A percentile compares a stretch with the other conserved stretches of the same genome.
phyloP scores from a whole-genome alignment of 495 filamentous ascomycete genomes.

The Saxophila tyrrhenica region DNA sequence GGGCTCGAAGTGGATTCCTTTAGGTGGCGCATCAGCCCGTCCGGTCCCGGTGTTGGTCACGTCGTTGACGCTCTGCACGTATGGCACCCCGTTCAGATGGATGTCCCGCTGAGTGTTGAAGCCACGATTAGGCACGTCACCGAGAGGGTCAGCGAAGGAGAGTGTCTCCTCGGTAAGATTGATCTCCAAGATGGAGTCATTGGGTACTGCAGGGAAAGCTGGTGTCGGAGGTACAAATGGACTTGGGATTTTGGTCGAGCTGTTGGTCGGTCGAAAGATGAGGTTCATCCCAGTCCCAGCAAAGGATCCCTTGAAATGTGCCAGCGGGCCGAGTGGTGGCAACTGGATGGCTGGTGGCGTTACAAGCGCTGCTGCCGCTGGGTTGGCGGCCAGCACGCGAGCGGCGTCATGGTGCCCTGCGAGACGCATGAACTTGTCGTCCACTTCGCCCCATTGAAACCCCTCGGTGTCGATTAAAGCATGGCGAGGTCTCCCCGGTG shows the following conservation, averaged over 20 bases:
- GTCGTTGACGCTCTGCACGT: conserved; percentile 14
- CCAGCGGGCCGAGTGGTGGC: conserved; percentile 4
- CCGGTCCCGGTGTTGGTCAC: conserved; percentile 14
- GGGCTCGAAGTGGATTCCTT: conserved; percentile 16
- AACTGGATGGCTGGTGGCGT: not conserved
- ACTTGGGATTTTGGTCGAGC: not conserved
- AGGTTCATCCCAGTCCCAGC: conserved; percentile 14
- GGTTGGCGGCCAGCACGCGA: not conserved
- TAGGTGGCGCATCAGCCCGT: conserved; percentile 1
- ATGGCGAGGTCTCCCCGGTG: not conserved
- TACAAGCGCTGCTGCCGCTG: not conserved
- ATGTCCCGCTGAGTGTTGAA: conserved; percentile 8
- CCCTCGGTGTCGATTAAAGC: not conserved
- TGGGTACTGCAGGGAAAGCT: not conserved
- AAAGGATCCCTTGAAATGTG: conserved; percentile 7
- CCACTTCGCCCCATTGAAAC: not conserved
- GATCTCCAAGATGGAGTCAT: conserved; percentile 15
- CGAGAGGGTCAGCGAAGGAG: conserved; percentile 8
- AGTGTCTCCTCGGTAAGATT: conserved; percentile 16
- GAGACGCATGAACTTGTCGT: not conserved
- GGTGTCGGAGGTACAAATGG: conserved; percentile 8
- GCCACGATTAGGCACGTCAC: conserved; percentile 17
- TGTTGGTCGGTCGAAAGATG: conserved; percentile 17
- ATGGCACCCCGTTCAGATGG: conserved; percentile 15
- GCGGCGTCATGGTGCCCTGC: not conserved